These are phyloP conservation scores for Sugiyamaella marilandica DNA, from an alignment of 805 yeast species.

Conservation along the genomic window DNA sequence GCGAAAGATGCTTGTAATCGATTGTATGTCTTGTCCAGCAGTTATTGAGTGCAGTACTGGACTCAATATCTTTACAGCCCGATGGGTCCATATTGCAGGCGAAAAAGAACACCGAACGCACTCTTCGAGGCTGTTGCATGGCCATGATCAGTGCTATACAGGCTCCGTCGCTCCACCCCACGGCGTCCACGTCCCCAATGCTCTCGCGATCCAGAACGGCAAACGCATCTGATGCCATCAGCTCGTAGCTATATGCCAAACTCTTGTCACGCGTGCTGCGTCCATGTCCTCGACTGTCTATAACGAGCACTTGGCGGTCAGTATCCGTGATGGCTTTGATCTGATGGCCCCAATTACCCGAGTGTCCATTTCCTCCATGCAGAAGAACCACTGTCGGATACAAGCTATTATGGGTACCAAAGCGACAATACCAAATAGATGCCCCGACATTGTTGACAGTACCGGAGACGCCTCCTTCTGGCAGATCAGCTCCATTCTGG, in stretches of 20 bases:
- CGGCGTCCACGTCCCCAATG: neutral
- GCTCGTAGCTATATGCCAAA: neutral
- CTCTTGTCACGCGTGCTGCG: neutral
- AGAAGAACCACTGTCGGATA: neutral
- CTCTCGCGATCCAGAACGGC: neutral
- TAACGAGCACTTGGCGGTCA: neutral
- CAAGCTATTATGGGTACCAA: neutral
- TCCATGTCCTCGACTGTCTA: neutral
- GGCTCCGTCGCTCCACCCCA: conserved; percentile 1
- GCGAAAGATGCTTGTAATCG: neutral
- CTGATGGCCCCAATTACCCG: conserved; percentile 2
- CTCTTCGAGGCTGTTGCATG: neutral
- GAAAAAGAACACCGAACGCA: neutral
- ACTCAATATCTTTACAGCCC: neutral
- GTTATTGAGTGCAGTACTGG: neutral
- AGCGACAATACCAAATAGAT: neutral
- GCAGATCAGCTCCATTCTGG: neutral
- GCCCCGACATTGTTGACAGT: neutral
- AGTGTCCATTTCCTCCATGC: neutral
- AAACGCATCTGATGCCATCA: neutral
- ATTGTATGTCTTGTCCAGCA: neutral
- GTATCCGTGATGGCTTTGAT: neutral
- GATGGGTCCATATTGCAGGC: conserved; percentile 1
- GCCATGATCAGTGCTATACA: neutral
- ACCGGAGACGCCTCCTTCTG: neutral